These are phyloP conservation scores for Microbotryum violaceum DNA, from an alignment of 1,284 basidiomycete species.

Conservation along the genomic window DNA sequence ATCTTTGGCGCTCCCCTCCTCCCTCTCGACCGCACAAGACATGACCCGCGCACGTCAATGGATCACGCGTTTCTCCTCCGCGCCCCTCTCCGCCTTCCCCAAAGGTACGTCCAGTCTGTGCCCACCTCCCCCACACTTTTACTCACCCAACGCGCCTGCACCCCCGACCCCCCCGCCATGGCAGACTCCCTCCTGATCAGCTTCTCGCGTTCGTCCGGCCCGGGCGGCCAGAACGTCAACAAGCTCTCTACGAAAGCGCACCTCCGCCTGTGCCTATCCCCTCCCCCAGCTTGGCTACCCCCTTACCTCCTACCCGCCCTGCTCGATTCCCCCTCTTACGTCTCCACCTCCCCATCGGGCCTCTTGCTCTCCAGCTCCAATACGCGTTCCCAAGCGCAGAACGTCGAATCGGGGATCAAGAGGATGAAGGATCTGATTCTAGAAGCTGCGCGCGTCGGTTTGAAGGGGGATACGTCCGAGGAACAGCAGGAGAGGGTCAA, in stretches of 20 bases:
- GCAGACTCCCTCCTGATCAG: slow-evolving; percentile 25
- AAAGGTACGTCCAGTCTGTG: no score
- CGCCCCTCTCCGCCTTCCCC: no score
- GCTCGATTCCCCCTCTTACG: slow-evolving; percentile 14
- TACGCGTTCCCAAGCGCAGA: slow-evolving; percentile 16
- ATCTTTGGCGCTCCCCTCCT: no score
- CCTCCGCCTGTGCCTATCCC: slow-evolving; percentile 24
- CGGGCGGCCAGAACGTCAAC: slow-evolving; percentile 36
- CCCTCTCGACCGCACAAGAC: no score
- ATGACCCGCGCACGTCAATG: no score
- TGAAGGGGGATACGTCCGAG: slow-evolving; percentile 26
- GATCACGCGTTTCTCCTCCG: no score
- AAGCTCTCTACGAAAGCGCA: slow-evolving; percentile 34
- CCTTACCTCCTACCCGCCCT: slow-evolving; percentile 17
- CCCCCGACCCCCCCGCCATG: neutral
- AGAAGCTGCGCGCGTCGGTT: slow-evolving; percentile 16
- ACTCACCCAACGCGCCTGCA: no score
- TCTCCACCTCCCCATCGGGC: slow-evolving; percentile 4
- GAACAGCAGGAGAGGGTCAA: slow-evolving; percentile 18
- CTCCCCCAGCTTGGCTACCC: slow-evolving; percentile 9
- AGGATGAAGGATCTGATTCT: slow-evolving; percentile 21
- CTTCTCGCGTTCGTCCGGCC: slow-evolving; percentile 32
- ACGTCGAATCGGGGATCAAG: slow-evolving; percentile 17
- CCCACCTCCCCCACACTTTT: no score
- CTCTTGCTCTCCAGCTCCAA: slow-evolving; percentile 23